Evolutionary conservation across 352 stramenopile species (phyloP).

Genomic region (Aphanomyces euteiches): DNA sequence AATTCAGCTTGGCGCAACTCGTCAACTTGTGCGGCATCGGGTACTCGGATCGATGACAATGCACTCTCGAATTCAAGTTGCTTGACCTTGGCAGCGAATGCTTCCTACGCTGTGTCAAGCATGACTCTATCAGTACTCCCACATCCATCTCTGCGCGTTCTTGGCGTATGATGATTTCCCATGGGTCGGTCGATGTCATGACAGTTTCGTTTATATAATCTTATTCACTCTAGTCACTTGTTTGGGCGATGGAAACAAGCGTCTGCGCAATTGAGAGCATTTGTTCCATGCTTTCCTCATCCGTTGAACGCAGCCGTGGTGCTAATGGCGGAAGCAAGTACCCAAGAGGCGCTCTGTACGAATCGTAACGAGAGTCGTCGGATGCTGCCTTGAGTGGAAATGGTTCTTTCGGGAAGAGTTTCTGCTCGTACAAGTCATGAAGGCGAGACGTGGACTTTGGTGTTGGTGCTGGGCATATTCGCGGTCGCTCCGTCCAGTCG

Average conservation of each 20-base stretch:
- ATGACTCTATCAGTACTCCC: too few species aligned
- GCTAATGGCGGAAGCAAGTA: too few species aligned
- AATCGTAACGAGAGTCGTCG: too few species aligned
- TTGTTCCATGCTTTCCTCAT: background rate
- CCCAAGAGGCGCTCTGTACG: too few species aligned
- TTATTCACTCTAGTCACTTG: background rate
- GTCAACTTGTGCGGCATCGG: constrained; percentile 30
- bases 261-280: background rate
- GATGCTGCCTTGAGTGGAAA: too few species aligned
- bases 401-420: too few species aligned
- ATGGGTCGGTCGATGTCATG: background rate
- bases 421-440: too few species aligned
- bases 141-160: background rate
- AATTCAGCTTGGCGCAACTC: constrained; percentile 53
- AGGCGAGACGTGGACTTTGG: too few species aligned
- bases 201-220: background rate
- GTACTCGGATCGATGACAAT: background rate
- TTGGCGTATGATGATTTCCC: background rate
- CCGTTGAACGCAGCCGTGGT: too few species aligned
- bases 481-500: too few species aligned
- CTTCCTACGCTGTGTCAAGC: too few species aligned
- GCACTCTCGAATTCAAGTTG: background rate
- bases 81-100: background rate
- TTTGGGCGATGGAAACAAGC: background rate
- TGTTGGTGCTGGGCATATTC: too few species aligned